Base-by-base conservation (phyloP, 768 basidiomycete species). In the Suillus cothurnatus region DNA sequence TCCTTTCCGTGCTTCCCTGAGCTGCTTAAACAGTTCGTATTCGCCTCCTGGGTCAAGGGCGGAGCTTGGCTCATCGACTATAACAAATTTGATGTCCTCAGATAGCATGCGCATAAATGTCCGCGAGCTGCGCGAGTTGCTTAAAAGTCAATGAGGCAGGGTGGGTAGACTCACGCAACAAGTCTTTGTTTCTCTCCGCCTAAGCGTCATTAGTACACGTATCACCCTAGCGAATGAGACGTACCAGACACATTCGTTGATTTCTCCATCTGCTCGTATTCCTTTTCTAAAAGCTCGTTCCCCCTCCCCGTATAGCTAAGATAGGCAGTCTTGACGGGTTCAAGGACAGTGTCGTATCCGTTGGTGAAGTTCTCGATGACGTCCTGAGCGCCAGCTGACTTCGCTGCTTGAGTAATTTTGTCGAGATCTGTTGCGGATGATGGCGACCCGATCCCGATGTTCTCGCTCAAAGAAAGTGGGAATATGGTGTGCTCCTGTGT, bases 31-130 rank as follows among this genome's bases (percentile, higher is more conserved):
- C 0, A 79, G 67, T 50, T 70, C 71, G 56, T 68, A 75, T 65
- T 81, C 79, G 0, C 73, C 75, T 50, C 74, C 69, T 0, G 79
- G 77, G 62, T 81, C 80, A 36, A 80, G 71, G 3, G 78, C 78
- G 1, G 79, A 78, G 50, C 72, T 79, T 1, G 80, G 80, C 61
- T 81, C 79, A 58, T 80, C 80, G 11, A 77, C 76, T 1, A 71
- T 70, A 14, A 77, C 70, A 3, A 81, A 71, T 45, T 71, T 73
- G 28, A 77, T 69, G 11, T 71, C 60, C 3, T 71, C 72, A 0
- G 76, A 72, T 19, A 75, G 68, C 26, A 82, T 67, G 1, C 81
- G 77, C 77, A 81, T 79, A 70, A 82, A 82, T 4, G 78, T 78
- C 36, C 81, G 76, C 2, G 81, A 76, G 23, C 76, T 77, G 47